Base-by-base conservation (phyloP, 345 rosid genomes). In the Eutrema heterophyllum region DNA sequence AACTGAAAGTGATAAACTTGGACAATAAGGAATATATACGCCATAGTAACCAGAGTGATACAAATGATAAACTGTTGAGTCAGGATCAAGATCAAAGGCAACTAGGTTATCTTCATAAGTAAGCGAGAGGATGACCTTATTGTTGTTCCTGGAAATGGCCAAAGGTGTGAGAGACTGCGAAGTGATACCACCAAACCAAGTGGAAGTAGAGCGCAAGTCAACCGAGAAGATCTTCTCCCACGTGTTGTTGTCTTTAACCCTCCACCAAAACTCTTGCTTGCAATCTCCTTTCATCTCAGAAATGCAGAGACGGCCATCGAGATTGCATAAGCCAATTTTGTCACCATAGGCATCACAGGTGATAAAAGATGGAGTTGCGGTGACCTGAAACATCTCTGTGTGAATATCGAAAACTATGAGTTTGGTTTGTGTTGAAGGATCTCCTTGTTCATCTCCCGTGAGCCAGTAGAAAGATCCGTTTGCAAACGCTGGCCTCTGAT, bases 381-480 rank as follows among this genome's bases (percentile, higher is more conserved):
- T 5, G 27, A 71, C 44, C 29, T 29, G 61, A 51, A 71, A 61
- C 52, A 50, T 16, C 61, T 71, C 53, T 3, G 35, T 29, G 24
- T 72, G 68, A 3, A 62, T 30, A 51, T 72, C 26, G 0, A 62
- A 71, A 62, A 72, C 53, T 29, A 72, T 30, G 61, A 71, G 52
- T 13, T 71, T 50, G 2, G 75, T 71, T 8, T 49, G 9, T 5
- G 2, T 16, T 7, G 10, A 7, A 59, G 58, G 9, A 59, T 46
- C 4, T 26, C 48, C 57, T 14, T 26, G 10, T 11, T 48, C 49
- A 38, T 59, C 50, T 48, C 15, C 52, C 6, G 68, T 60, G 43
- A 49, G 52, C 75, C 60, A 50, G n/a, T 71, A 60, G 68, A 71
- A 43, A 1, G 51, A 38, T 71, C 67, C 68, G 32, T 71, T 71